Base-by-base conservation (phyloP, 202 grass and related monocot genomes). In the Panicum hallii region DNA sequence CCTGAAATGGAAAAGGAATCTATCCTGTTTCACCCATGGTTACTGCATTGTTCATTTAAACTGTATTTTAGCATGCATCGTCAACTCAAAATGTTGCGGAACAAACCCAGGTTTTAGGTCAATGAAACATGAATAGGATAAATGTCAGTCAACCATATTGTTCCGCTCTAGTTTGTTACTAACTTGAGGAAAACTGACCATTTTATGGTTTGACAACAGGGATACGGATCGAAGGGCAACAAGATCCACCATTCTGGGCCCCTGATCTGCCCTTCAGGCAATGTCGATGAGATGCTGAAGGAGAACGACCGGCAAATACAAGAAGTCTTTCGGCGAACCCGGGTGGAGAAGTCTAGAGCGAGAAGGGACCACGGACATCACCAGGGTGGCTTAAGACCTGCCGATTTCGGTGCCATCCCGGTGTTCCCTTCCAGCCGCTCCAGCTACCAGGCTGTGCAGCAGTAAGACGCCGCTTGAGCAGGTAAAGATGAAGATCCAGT, bases 171-270 rank as follows among this genome's bases (percentile, higher is more conserved):
- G 47, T 74, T 87, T 74, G 40, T 58, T 17, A 22, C 32, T 41
- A 16, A 38, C 5, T 50, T 28, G 16, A 15, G 20, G 2, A 63
- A 45, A 36, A n/a, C 42, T 87, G 36, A 49, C 15, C 54, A 11
- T 46, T 53, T 62, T 67, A 19, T 14, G 44, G 5, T 76, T 82
- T 72, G 26, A 72, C 22, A 36, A 72, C 90, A 99, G 92, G 90
- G 90, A 15, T 91, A 89, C 14, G 93, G 88, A 58, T 89, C 91
- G 0, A 99, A 99, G 55, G 93, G 93, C 63, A 97, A 83, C 79
- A 99, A 97, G 77, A 97, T 97, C 47, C 97, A 97, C 83, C 93
- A 97, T 83, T 99, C 97, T 1, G 97, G 97, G 28, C 97, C 97
- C 5, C 88, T 99, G 23, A 78, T 79, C 53, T 86, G 88, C 63